A percentile compares a stretch with the other conserved stretches of the same genome.
phyloP scores from a whole-genome alignment of 305 asterid species.

The Solanum hybrid region DNA sequence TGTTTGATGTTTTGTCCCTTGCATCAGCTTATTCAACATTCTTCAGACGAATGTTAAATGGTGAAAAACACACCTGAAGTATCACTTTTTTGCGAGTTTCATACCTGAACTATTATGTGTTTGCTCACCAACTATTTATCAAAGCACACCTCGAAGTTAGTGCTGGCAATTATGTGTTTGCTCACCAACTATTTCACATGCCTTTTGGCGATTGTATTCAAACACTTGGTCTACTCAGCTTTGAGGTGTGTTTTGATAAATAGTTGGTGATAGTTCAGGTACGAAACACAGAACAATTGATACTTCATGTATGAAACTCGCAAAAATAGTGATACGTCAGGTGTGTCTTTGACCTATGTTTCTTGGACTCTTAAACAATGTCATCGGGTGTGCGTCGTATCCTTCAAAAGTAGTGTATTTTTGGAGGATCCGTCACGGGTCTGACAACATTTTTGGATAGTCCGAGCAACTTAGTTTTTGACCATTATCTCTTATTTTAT shows the following conservation, averaged over 20 bases:
- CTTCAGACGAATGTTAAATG: neutral
- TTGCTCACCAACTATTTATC: neutral
- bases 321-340: neutral
- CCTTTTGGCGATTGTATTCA: neutral
- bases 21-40: neutral
- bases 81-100: neutral
- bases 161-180: neutral
- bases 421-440: too few relatives aligned
- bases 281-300: neutral
- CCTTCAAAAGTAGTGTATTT: too few relatives aligned
- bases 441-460: too few relatives aligned
- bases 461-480: too few relatives aligned
- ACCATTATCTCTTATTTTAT: neutral
- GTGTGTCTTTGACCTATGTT: neutral
- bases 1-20: neutral
- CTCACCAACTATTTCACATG: neutral
- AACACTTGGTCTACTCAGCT: neutral
- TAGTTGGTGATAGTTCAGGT: neutral
- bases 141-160: neutral
- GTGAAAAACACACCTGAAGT: neutral
- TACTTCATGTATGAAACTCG: neutral
- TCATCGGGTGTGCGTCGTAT: too few relatives aligned
- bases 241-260: neutral
- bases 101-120: neutral
- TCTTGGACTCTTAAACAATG: too few relatives aligned